These are phyloP conservation scores for Pseudevernia furfuracea DNA, from an alignment of 495 filamentous ascomycete genomes.

Conservation along the genomic window DNA sequence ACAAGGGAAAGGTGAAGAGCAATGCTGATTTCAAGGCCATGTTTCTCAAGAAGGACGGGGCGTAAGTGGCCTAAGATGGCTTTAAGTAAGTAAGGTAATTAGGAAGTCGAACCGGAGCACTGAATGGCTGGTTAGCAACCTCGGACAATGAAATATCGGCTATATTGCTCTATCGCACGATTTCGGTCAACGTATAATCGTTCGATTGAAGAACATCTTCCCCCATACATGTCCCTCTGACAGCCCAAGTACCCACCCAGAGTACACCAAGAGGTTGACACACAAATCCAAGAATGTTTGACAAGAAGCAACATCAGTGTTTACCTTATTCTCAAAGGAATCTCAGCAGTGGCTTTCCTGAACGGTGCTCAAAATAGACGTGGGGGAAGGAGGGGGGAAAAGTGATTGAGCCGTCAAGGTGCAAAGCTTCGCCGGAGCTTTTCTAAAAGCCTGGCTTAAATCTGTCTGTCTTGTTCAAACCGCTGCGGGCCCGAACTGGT, in stretches of 20 bases:
- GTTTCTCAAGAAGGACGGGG: constrained; percentile 40
- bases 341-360: too few relatives aligned
- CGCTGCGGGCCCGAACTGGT: too few relatives aligned
- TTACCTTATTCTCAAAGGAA: too few relatives aligned
- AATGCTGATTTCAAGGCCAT: constrained; percentile 85
- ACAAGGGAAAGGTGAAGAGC: constrained; percentile 45
- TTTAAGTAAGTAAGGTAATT: background rate
- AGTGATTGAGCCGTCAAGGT: too few relatives aligned
- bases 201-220: background rate
- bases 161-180: background rate
- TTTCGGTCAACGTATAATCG: background rate
- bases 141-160: background rate
- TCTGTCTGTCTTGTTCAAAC: too few relatives aligned
- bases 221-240: background rate
- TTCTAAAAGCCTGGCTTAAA: too few relatives aligned
- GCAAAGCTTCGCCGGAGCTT: too few relatives aligned
- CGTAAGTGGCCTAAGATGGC: background rate
- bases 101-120: background rate
- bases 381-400: too few relatives aligned
- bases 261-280: too few relatives aligned
- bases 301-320: too few relatives aligned
- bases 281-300: too few relatives aligned
- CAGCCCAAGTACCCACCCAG: background rate
- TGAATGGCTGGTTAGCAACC: background rate
- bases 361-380: too few relatives aligned